Conservation (phyloP, 805 yeast genomes). For the Kluyveromyces siamensis region DNA sequence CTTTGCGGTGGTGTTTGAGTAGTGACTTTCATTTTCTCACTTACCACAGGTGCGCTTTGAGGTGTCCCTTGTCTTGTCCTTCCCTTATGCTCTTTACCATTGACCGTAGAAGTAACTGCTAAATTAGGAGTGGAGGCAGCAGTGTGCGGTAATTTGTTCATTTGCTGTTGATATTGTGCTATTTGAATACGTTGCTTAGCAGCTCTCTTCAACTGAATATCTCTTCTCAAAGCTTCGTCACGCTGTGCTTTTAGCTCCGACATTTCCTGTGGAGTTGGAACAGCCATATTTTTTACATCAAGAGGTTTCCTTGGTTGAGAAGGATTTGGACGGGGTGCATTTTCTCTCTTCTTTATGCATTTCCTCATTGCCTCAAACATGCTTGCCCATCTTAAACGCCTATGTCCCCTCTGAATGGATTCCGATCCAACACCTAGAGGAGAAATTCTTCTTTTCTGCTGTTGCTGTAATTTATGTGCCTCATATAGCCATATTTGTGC, state of each 20-base stretch:
- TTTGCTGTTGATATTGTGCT: constrained; percentile 15
- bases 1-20: constrained; percentile 10
- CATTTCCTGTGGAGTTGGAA: constrained; percentile 78
- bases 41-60: constrained; percentile 3
- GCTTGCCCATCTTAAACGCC: constrained; percentile 88
- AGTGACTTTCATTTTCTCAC: constrained; percentile 4
- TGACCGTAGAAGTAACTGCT: constrained; percentile 5
- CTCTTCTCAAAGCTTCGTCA: constrained; percentile 77
- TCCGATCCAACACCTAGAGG: constrained; percentile 93
- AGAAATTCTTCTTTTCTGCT: constrained; percentile 79
- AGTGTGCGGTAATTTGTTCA: constrained; percentile 11
- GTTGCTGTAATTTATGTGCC: constrained; percentile 79
- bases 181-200: constrained; percentile 26
- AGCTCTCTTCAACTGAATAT: constrained; percentile 25
- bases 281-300: constrained; percentile 38
- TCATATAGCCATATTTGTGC: constrained; percentile 92
- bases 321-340: constrained; percentile 51
- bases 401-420: constrained; percentile 87
- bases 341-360: constrained; percentile 82
- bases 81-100: constrained; percentile 6
- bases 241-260: constrained; percentile 76
- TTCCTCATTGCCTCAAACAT: constrained; percentile 94
- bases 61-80: neutral
- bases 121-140: constrained; percentile 6
- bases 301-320: constrained; percentile 33